Conservation (phyloP, 108 stramenopile genomes). For the Chaetoceros muelleri region DNA sequence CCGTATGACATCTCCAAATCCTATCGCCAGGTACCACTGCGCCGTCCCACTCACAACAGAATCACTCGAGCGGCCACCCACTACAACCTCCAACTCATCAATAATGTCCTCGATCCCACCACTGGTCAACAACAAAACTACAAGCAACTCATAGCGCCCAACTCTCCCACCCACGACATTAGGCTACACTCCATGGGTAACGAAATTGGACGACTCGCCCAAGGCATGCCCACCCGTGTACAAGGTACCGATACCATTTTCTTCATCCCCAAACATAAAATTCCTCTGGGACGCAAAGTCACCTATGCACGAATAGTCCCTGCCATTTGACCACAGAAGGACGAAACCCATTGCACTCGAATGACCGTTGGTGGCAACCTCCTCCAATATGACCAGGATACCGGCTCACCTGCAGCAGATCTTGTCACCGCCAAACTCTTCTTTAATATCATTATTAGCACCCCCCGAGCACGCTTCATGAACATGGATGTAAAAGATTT, state of each 20-base stretch:
- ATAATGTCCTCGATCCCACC: constrained; percentile 14
- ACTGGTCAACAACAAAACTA: constrained; percentile 17
- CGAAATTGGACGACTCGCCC: constrained; percentile 16
- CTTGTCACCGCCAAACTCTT: constrained; percentile 18
- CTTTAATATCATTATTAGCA: too few species aligned
- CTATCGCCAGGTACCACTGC: too few species aligned
- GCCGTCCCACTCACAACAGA: too few species aligned
- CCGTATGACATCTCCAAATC: too few species aligned
- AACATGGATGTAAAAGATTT: too few species aligned
- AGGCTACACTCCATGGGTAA: constrained; percentile 8
- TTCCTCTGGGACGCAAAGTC: constrained; percentile 9
- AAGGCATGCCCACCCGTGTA: constrained; percentile 9
- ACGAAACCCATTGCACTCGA: constrained; percentile 10
- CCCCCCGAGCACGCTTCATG: too few species aligned
- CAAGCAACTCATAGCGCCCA: constrained; percentile 12
- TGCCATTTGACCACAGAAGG: too few species aligned
- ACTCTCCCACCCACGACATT: too few species aligned
- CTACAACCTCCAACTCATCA: background rate
- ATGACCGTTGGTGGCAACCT: too few species aligned
- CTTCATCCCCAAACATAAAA: constrained; percentile 5
- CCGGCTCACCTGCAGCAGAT: constrained; percentile 16
- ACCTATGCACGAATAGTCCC: constrained; percentile 19
- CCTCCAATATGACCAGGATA: constrained; percentile 17
- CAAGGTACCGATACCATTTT: constrained; percentile 13
- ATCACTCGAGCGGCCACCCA: background rate